Percentiles rank a stretch among this genome's conserved stretches.
Evolutionary conservation across 352 stramenopile genomes (phyloP).

Genomic region (Thalassiosira pacifica): DNA sequence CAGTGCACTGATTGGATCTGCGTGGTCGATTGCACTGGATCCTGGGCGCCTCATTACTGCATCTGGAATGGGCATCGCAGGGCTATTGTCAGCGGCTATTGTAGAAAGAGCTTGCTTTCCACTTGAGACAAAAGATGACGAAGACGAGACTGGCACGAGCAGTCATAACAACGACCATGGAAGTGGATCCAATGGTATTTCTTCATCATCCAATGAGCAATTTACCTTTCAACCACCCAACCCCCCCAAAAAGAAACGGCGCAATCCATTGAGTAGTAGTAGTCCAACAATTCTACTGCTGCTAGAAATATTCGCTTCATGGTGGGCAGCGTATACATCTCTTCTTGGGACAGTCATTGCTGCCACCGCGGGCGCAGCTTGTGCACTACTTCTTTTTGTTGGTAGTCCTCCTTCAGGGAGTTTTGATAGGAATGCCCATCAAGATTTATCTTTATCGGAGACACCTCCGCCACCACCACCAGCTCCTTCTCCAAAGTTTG

Average conservation of each 20-base stretch:
- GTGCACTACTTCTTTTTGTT: slow-evolving; percentile 51
- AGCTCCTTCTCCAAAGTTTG: background rate
- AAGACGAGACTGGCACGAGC: slow-evolving; percentile 20
- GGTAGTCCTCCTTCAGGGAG: slow-evolving; percentile 22
- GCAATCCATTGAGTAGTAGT: slow-evolving; percentile 17
- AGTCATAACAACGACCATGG: slow-evolving; percentile 28
- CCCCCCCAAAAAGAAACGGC: slow-evolving; percentile 32
- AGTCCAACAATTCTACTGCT: slow-evolving; percentile 45
- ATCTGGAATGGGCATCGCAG: slow-evolving; percentile 61
- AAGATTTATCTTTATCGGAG: slow-evolving; percentile 53
- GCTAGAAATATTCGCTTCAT: slow-evolving; percentile 45
- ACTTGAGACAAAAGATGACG: slow-evolving; percentile 37
- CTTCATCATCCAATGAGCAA: slow-evolving; percentile 58
- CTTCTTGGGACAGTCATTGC: slow-evolving; percentile 41
- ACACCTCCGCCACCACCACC: slow-evolving; percentile 50
- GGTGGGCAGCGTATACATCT: slow-evolving; percentile 54
- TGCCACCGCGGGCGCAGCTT: slow-evolving; percentile 26
- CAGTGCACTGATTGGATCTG: slow-evolving; percentile 40
- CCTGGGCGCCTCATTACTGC: slow-evolving; percentile 50
- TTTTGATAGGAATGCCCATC: slow-evolving; percentile 9
- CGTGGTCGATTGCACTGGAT: slow-evolving; percentile 55
- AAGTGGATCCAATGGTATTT: slow-evolving; percentile 32
- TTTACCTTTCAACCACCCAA: slow-evolving; percentile 48
- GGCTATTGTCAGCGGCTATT: slow-evolving; percentile 45
- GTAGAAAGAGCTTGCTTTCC: slow-evolving; percentile 44